Base-by-base conservation (phyloP, 805 yeast species). In the Spathaspora gorwiae region DNA sequence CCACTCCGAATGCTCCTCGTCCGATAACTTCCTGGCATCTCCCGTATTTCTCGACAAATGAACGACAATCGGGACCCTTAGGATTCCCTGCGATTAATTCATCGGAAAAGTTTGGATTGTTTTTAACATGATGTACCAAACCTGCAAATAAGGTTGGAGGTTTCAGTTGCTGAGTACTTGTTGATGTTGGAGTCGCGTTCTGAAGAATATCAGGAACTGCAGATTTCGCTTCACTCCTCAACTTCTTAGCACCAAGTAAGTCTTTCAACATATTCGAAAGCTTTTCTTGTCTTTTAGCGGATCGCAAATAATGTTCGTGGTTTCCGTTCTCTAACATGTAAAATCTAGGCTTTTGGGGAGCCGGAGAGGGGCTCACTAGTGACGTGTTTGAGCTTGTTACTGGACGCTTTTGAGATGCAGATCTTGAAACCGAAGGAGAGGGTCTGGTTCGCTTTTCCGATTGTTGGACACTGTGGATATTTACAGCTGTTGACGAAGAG, bases 1-100 rank as follows among this genome's bases (percentile, higher is more conserved):
- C 98, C 39, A 89, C 88, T 14, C 99, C 99, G 70, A 87, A 92
- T 0, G 97, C 83, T 15, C 98, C 98, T 42, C 87, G 78, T 26
- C 99, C 99, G 51, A 94, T 79, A 40, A 90, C 87, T 62, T 92
- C 98, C 65, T 89, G 96, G 62, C 98, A 92, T 43, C 86, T 78
- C 37, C 99, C 99, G 62, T 92, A 92, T 61, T 90, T 87, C 54
- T 90, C 90, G 7, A 81, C 84, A 62, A 92, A 85, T 8, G 90
- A 80, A 40, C 80, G 58, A 32, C 69, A 57, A 55, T 73, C 79
- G 3, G 47, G 43, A 30, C 44, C 45, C 9, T 29, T 29, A 9
- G 32, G 9, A 9, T 29, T 9, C 9, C 32, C 32, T 60, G 60
- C 45, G 54, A 51, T n/a, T 43, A 55, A 14, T 34, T 49, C 24